Percentiles rank a stretch among this genome's conserved stretches.
Evolutionary conservation across 495 filamentous ascomycete genomes (phyloP).

Genomic region (Daldinia caldariorum): DNA sequence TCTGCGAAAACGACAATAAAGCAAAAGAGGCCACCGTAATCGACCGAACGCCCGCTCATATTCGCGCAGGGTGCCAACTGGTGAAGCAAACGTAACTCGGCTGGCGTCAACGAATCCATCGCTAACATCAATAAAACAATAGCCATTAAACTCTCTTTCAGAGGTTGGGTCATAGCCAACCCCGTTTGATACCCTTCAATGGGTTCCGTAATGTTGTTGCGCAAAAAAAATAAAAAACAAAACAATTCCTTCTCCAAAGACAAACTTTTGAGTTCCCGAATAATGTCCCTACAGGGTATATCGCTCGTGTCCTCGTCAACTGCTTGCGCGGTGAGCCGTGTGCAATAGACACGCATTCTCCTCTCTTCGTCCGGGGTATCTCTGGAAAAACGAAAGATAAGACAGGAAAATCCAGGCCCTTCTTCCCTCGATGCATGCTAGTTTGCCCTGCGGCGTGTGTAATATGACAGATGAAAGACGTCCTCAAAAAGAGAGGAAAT

Average conservation of each 20-base stretch:
- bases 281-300: conserved; percentile 43
- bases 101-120: conserved; percentile 37
- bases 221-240: conserved; percentile 20
- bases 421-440: conserved; percentile 44
- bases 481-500: conserved; percentile 41
- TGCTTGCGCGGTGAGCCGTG: conserved; percentile 41
- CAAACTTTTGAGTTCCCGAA: conserved; percentile 44
- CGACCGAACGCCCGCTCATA: conserved; percentile 40
- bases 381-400: conserved; percentile 48
- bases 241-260: conserved; percentile 31
- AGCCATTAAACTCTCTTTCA: conserved; percentile 40
- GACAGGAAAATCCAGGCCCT: conserved; percentile 50
- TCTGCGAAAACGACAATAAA: conserved; percentile 29
- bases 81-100: conserved; percentile 33
- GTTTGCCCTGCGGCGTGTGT: conserved; percentile 48
- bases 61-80: conserved; percentile 32
- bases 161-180: conserved; percentile 36
- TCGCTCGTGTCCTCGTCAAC: conserved; percentile 42
- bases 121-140: conserved; percentile 39
- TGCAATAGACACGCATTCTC: conserved; percentile 38
- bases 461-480: conserved; percentile 50
- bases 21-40: conserved; percentile 34
- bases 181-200: conserved; percentile 29
- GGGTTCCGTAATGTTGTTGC: conserved; percentile 21
- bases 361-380: conserved; percentile 47